Percentiles rank a stretch among this genome's conserved stretches.
These are phyloP conservation scores for Xylariaceae sp. DNA, from an alignment of 2,329 filamentous ascomycete species.

Conservation along the genomic window DNA sequence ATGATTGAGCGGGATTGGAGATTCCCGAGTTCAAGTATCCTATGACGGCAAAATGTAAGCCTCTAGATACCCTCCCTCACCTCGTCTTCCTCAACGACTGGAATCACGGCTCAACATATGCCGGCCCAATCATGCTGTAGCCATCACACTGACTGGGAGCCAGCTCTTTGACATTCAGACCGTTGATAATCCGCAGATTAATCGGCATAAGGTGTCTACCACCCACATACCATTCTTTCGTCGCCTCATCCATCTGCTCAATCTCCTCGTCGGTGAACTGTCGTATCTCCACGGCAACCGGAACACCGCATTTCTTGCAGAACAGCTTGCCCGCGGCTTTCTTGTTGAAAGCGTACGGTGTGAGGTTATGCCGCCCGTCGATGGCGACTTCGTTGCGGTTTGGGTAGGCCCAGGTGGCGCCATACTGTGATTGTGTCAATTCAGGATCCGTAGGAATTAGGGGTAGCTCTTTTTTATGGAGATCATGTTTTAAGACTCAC, in stretches of 20 bases:
- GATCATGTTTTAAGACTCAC: constrained; percentile 6
- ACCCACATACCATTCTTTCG: constrained; percentile 16
- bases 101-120: constrained; percentile 33
- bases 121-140: constrained; percentile 25
- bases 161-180: constrained; percentile 22
- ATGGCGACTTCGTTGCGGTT: constrained; percentile 36
- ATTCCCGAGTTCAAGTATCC: background rate
- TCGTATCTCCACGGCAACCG: constrained; percentile 33
- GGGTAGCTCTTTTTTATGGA: background rate
- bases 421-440: constrained; percentile 32
- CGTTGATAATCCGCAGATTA: constrained; percentile 25
- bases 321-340: constrained; percentile 38
- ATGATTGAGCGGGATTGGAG: background rate
- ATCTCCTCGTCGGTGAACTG: constrained; percentile 34
- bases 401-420: constrained; percentile 42
- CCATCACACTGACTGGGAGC: constrained; percentile 12
- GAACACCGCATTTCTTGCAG: constrained; percentile 44
- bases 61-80: background rate
- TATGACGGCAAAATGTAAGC: background rate
- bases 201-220: constrained; percentile 24
- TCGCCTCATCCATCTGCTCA: constrained; percentile 29
- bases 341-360: constrained; percentile 34
- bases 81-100: background rate
- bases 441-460: background rate
- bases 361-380: constrained; percentile 37